Conservation (phyloP, 371 early-diverging fungal genomes). For the Mucor circinelloides region DNA sequence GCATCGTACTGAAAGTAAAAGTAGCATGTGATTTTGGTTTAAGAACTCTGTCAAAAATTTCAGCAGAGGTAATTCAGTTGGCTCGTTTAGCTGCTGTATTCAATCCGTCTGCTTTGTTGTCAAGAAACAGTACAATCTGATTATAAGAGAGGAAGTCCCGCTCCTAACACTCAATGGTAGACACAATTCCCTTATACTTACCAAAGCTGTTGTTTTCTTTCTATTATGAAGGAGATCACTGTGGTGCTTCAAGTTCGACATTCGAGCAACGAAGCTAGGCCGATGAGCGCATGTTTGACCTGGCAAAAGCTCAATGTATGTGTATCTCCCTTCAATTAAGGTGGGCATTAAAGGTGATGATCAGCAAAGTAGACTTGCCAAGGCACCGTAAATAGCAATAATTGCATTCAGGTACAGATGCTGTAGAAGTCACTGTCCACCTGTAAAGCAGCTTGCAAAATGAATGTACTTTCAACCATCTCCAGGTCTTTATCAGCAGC, state of each 20-base stretch:
- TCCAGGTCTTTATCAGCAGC: neutral
- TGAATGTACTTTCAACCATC: neutral
- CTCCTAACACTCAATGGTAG: too few species aligned
- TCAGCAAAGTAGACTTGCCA: constrained; percentile 36
- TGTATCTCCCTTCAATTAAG: constrained; percentile 33
- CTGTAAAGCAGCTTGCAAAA: neutral
- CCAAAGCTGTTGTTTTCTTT: constrained; percentile 2
- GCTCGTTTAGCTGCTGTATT: neutral
- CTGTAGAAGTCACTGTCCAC: neutral
- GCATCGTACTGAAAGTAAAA: neutral
- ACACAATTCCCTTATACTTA: neutral
- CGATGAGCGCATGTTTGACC: constrained; percentile 16
- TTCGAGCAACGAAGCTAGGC: constrained; percentile 16
- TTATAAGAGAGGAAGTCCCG: constrained; percentile 4
- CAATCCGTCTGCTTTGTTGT: neutral
- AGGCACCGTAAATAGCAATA: constrained; percentile 22
- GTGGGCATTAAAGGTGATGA: constrained; percentile 41
- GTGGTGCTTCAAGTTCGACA: constrained; percentile 31
- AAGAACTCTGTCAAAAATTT: neutral
- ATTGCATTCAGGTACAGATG: constrained; percentile 32
- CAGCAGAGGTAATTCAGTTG: neutral
- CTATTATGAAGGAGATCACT: neutral
- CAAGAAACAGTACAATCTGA: constrained; percentile 2
- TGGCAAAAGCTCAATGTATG: constrained; percentile 9
- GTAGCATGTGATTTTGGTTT: neutral